These are phyloP conservation scores for Tetracladium marchalianum DNA, from an alignment of 495 filamentous ascomycete genomes.

Conservation along the genomic window DNA sequence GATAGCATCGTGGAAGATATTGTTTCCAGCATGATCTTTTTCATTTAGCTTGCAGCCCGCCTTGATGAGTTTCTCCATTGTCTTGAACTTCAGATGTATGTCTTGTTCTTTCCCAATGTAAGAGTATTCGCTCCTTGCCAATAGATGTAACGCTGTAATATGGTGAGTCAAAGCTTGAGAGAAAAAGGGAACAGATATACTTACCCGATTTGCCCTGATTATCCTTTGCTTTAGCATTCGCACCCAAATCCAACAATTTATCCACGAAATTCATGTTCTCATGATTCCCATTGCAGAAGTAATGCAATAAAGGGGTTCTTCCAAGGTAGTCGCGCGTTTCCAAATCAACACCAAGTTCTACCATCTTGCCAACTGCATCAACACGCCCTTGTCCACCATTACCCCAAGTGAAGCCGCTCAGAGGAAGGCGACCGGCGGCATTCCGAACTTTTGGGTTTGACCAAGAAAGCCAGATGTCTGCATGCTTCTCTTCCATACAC, in stretches of 20 bases:
- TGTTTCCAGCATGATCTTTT: not conserved
- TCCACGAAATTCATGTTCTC: not conserved
- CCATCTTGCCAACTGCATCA: not conserved
- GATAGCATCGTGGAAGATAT: not conserved
- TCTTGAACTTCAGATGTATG: too few relatives aligned
- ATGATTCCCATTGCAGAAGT: not conserved
- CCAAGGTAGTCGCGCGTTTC: conserved; percentile 1
- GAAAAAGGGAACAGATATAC: not conserved
- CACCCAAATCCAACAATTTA: not conserved
- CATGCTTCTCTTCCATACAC: not conserved
- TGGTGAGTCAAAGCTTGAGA: not conserved
- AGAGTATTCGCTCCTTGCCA: too few relatives aligned
- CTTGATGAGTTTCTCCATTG: too few relatives aligned
- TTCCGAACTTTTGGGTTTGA: not conserved
- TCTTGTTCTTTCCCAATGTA: too few relatives aligned
- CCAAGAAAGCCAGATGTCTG: not conserved
- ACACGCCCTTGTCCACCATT: conserved; percentile 1
- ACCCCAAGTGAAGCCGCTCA: not conserved
- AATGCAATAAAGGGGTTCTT: not conserved
- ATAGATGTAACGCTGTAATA: too few relatives aligned
- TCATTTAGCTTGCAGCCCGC: too few relatives aligned
- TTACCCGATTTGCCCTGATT: conserved; percentile 1
- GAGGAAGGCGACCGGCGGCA: not conserved
- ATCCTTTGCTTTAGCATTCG: not conserved
- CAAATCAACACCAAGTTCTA: not conserved